Evolutionary conservation across 352 stramenopile genomes (phyloP), one percentile per base, ranked within the genome.

Genomic region (Phytophthora quininea): DNA sequence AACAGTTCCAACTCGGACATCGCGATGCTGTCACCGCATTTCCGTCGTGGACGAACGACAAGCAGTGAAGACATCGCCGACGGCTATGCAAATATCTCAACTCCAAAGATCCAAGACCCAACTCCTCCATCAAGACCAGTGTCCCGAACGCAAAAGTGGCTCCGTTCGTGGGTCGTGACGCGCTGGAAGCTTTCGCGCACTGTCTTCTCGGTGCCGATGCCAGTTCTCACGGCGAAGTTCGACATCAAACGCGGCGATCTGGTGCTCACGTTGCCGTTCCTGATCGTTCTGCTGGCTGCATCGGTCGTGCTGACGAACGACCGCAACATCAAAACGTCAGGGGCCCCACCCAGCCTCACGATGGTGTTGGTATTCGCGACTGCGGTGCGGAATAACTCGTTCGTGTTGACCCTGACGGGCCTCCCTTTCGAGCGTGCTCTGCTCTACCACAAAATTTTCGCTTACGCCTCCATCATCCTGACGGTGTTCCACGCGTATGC

Each of bases 391-490:
- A 80, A 78, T 61, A 84, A 84, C 54, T 68, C 67, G 27, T 42
- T 78, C 30, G 52, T 84, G 47, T 53, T 76, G 29, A 14, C 38
- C 6, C 10, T 68, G n/a, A 80, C 70, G 1, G 76, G 72, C 0
- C 49, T 84, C 14, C 65, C 73, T 0, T 81, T 79, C 53, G 76
- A 84, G 32, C 69, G 76, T 12, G 66, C 63, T 31, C 32, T 84
- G 11, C 50, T 77, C 8, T 84, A 82, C 54, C 76, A 80, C 71
- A 79, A 78, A 49, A 35, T 80, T 8, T 73, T 74, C 11, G 65
- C 54, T 3, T 8, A 69, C 10, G 37, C 78, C 14, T 49, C 61
- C 7, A 58, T 75, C n/a, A 9, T 77, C 11, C 49, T 79, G 14
- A 15, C 59, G 3, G 54, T 11, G 0, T 47, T 82, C 19, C 76